A percentile compares a stretch with the other conserved stretches of the same genome.
These are phyloP conservation scores for Wickerhamomyces bovis DNA, from an alignment of 805 yeast species.

Conservation along the genomic window DNA sequence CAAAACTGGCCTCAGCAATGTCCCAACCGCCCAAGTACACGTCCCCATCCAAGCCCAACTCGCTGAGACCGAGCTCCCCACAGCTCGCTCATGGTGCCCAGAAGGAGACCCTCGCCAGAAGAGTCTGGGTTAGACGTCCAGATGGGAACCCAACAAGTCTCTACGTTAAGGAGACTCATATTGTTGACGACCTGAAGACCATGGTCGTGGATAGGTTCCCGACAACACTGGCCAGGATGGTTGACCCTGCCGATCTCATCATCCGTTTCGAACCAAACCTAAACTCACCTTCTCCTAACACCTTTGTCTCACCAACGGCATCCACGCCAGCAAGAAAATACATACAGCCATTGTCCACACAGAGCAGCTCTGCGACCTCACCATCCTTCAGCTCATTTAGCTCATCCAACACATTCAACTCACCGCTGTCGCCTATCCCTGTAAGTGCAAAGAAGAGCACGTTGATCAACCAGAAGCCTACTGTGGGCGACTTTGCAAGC, in stretches of 20 bases:
- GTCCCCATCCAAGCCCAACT: constrained; percentile 9
- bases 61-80: constrained; percentile 6
- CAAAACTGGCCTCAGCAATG: neutral
- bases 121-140: constrained; percentile 52
- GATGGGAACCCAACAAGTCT: constrained; percentile 65
- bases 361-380: neutral
- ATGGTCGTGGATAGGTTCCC: constrained; percentile 61
- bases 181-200: constrained; percentile 77
- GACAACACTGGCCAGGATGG: constrained; percentile 50
- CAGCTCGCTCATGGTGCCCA: constrained; percentile 12
- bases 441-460: constrained; percentile 16
- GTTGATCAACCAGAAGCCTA: constrained; percentile 9
- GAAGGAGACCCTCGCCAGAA: constrained; percentile 17
- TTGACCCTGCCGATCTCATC: constrained; percentile 64
- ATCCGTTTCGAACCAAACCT: constrained; percentile 23
- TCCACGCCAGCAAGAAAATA: neutral
- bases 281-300: constrained; percentile 5
- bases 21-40: constrained; percentile 7
- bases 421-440: constrained; percentile 23
- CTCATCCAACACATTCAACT: too few species aligned
- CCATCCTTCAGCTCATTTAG: constrained; percentile 11
- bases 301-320: neutral
- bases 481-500: constrained; percentile 8
- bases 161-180: constrained; percentile 50
- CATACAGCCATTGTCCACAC: neutral